Conservation (phyloP, 2,329 filamentous ascomycete species). For the Penicillium sp. region DNA sequence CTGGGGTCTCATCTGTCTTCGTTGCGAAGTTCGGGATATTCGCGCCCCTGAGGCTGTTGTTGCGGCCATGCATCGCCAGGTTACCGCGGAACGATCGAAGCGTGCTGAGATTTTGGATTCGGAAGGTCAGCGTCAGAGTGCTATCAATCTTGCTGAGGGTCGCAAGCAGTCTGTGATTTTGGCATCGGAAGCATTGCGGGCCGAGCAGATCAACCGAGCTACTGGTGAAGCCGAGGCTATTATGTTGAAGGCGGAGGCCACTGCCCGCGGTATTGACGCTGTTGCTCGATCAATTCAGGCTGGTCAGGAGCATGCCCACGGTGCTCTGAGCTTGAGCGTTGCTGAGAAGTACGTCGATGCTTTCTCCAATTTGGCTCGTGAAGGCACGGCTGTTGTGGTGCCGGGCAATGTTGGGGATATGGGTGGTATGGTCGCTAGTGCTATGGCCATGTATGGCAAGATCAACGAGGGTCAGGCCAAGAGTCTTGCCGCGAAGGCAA, state of each 20-base stretch:
- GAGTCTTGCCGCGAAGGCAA: slow-evolving; percentile 46
- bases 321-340: slow-evolving; percentile 77
- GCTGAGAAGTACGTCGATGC: slow-evolving; percentile 98
- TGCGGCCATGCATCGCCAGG: slow-evolving; percentile 95
- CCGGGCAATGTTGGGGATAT: slow-evolving; percentile 97
- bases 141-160: slow-evolving; percentile 98
- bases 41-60: slow-evolving; percentile 91
- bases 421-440: slow-evolving; percentile 91
- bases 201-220: slow-evolving; percentile 90
- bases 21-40: slow-evolving; percentile 97
- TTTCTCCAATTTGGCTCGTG: slow-evolving; percentile 84
- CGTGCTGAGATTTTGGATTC: slow-evolving; percentile 95
- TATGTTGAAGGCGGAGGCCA: slow-evolving; percentile 74
- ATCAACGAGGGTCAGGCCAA: slow-evolving; percentile 74
- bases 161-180: slow-evolving; percentile 95
- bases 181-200: slow-evolving; percentile 81
- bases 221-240: slow-evolving; percentile 93
- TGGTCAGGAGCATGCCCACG: slow-evolving; percentile 69
- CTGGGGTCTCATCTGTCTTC: slow-evolving; percentile 92
- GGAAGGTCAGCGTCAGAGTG: slow-evolving; percentile 91
- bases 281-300: slow-evolving; percentile 70
- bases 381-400: slow-evolving; percentile 91
- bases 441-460: slow-evolving; percentile 91
- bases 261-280: slow-evolving; percentile 78
- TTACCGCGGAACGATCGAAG: slow-evolving; percentile 95